A percentile compares a stretch with the other conserved stretches of the same genome.
phyloP scores from a whole-genome alignment of 305 asterid species.

The Petunia hybrid region DNA sequence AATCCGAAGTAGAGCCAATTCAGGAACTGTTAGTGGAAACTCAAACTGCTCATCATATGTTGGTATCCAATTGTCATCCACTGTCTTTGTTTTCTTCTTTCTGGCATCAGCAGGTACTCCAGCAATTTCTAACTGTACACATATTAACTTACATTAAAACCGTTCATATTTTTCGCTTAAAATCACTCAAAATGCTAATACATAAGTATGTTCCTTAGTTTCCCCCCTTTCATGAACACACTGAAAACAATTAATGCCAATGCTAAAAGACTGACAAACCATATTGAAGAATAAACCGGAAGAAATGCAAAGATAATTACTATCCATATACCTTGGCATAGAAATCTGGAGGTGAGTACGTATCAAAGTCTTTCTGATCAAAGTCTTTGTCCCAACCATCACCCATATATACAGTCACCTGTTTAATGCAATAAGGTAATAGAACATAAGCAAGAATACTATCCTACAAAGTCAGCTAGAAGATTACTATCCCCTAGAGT shows the following conservation, averaged over 20 bases:
- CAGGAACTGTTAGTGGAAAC: constrained; percentile 76
- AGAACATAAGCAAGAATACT: not conserved
- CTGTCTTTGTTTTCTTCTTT: constrained; percentile 67
- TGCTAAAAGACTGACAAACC: not conserved
- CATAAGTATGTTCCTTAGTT: not conserved
- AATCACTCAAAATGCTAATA: not conserved
- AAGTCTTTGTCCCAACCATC: constrained; percentile 92
- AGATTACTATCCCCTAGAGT: constrained; percentile 17
- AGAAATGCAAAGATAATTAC: not conserved
- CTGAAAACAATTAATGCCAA: not conserved
- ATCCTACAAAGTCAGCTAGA: not conserved
- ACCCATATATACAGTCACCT: constrained; percentile 88
- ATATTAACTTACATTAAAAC: not conserved
- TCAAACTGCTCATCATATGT: constrained; percentile 72
- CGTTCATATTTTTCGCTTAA: not conserved
- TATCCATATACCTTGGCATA: constrained; percentile 67
- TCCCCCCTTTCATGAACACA: not conserved
- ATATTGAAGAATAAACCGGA: constrained; percentile 3
- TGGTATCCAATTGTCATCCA: constrained; percentile 84
- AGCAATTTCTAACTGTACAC: constrained; percentile 73
- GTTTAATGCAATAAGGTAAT: constrained; percentile 34
- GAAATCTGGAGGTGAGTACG: constrained; percentile 88
- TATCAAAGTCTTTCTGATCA: constrained; percentile 69
- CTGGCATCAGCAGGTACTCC: constrained; percentile 69
- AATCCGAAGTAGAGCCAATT: constrained; percentile 73